Base-by-base conservation (phyloP, 1,284 basidiomycete genomes). In the Fomitiporia mediterranea region DNA sequence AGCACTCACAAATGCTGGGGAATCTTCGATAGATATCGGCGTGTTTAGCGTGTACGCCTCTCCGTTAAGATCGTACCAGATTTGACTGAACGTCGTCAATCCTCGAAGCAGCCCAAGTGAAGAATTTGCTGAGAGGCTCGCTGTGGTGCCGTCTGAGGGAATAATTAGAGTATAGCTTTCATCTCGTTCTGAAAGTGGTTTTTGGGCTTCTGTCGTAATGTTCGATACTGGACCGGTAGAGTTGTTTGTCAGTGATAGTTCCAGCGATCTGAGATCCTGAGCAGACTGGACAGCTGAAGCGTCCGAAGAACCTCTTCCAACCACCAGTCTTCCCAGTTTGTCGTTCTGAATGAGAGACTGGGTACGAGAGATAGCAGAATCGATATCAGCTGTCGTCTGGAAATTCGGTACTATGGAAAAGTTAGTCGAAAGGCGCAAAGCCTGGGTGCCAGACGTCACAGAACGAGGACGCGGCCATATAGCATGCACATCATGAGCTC, bases 21-120 rank as follows among this genome's bases (percentile, higher is more conserved):
- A 66, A 63, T 90, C 87, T 38, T 73, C 69, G 38, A 89, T 84
- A 7, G 70, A 64, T 3, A 86, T 66, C 0, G 88, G 89, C 0
- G 83, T 80, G 39, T 81, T 70, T 50, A 82, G 67, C 0, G 80
- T 77, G 59, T 90, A 90, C 1, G 75, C 78, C 25, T 69, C 69
- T 7, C 67, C 75, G 8, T 64, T 66, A 50, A 72, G 70, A 39
- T 78, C 74, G 64, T 86, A 91, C 79, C 83, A 87, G 34, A 96
- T 69, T 70, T 94, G 91, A 39, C 76, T 73, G 67, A 96, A 92
- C 1, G 91, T 94, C 23, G 88, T 86, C 60, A 96, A 69, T 1
- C 91, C 94, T 51, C 93, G 76, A 56, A 85, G 81, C 9, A 94
- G 70, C 0, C 93, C 92, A 19, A 96, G 70, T 0, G 89, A 82